Percentiles rank a stretch among this genome's conserved stretches.
Evolutionary conservation across 1,139 yeast species (phyloP).

Genomic region (Diutina ranongensis): DNA sequence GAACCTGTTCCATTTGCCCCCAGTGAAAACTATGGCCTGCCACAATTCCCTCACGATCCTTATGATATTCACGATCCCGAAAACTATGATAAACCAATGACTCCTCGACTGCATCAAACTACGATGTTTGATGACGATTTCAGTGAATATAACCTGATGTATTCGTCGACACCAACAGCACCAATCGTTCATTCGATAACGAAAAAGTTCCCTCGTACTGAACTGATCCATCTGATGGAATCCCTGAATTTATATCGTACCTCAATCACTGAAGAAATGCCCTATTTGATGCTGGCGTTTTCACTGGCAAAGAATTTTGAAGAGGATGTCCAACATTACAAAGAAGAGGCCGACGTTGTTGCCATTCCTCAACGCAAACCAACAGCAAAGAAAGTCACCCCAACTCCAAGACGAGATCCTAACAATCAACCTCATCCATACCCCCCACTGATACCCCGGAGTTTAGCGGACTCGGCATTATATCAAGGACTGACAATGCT

Average conservation of each 20-base stretch:
- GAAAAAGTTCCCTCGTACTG: conserved; percentile 9
- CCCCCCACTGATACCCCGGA: conserved; percentile 1
- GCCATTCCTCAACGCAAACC: background rate
- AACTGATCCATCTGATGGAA: background rate
- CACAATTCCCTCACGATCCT: conserved; percentile 3
- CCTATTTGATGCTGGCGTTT: conserved; percentile 47
- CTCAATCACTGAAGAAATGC: conserved; percentile 42
- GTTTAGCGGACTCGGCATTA: background rate
- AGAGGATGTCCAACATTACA: conserved; percentile 28
- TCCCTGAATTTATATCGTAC: conserved; percentile 11
- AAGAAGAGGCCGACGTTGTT: background rate
- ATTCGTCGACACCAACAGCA: conserved; percentile 18
- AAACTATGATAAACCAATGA: conserved; percentile 13
- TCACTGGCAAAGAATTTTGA: conserved; percentile 40
- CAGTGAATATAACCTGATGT: background rate
- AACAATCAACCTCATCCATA: background rate
- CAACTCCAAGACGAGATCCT: background rate
- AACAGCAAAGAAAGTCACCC: background rate
- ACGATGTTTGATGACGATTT: conserved; percentile 3
- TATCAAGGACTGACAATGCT: conserved; percentile 2
- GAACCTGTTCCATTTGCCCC: background rate
- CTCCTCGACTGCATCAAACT: conserved; percentile 4
- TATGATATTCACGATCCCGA: conserved; percentile 8
- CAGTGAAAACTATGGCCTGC: background rate
- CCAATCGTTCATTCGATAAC: conserved; percentile 36